These are phyloP conservation scores for Coffea canephora DNA, from an alignment of 257 asterid genomes.

Conservation along the genomic window DNA sequence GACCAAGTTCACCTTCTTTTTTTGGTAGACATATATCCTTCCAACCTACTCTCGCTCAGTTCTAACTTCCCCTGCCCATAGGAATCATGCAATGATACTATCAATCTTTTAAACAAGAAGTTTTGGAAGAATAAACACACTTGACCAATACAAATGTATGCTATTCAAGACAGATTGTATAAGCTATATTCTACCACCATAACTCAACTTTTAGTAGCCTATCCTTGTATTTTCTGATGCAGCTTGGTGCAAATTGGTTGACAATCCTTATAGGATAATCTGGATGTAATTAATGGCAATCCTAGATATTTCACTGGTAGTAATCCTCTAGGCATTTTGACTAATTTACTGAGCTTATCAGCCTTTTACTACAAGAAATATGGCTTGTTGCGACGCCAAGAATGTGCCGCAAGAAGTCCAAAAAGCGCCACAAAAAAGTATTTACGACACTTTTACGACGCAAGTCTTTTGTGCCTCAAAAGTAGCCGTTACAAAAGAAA, in stretches of 20 bases:
- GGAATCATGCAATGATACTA: no score
- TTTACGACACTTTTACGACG: no score
- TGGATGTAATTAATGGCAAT: not conserved
- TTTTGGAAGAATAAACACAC: not conserved
- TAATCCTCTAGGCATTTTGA: not conserved
- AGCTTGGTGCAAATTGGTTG: not conserved
- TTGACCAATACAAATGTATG: not conserved
- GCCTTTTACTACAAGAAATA: no score
- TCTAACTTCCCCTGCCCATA: not conserved
- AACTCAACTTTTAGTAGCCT: not conserved
- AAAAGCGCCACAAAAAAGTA: no score
- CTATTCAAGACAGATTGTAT: no score
- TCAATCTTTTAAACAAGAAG: no score
- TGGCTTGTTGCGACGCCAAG: no score
- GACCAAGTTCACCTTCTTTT: not conserved
- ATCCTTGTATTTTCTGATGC: not conserved
- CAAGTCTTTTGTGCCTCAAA: no score
- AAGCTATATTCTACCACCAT: not conserved
- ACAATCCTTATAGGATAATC: not conserved
- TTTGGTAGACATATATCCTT: not conserved
- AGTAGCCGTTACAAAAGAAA: no score
- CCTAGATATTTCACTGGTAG: not conserved
- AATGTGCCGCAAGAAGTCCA: no score
- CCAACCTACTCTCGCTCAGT: not conserved
- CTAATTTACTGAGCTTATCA: no score